Conservation (phyloP, 495 filamentous ascomycete genomes). For the Endocarpon pusillum region DNA sequence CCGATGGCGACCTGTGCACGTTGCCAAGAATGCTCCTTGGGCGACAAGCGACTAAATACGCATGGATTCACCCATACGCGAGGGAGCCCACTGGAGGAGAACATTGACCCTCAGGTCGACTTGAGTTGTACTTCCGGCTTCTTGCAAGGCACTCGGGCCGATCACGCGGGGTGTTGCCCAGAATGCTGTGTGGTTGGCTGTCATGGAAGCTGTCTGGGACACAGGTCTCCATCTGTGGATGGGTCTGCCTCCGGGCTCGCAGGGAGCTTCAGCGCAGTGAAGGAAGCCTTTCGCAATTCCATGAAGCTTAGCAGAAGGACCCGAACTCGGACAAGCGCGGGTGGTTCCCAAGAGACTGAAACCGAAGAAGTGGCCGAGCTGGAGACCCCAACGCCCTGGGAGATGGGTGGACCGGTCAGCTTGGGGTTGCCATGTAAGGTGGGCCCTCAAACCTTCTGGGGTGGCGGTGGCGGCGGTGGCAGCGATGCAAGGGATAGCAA, state of each 20-base stretch:
- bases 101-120: not conserved
- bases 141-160: not conserved
- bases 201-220: not conserved
- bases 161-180: not conserved
- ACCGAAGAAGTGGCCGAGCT: not conserved
- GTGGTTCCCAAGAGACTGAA: not conserved
- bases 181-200: not conserved
- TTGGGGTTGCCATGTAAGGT: too few relatives aligned
- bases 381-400: too few relatives aligned
- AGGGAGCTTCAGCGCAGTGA: not conserved
- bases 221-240: not conserved
- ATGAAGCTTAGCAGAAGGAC: not conserved
- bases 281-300: not conserved
- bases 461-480: too few relatives aligned
- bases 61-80: constrained; percentile 28
- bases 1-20: not conserved
- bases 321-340: not conserved
- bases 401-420: too few relatives aligned
- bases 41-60: constrained; percentile 14
- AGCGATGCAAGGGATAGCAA: too few relatives aligned
- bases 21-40: constrained; percentile 4
- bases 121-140: not conserved
- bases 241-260: not conserved
- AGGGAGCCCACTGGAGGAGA: constrained; percentile 8
- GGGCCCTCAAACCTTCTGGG: too few relatives aligned